Base-by-base conservation (phyloP, 202 grass and related monocot genomes). In the Bolboschoenoplectus hybrid region DNA sequence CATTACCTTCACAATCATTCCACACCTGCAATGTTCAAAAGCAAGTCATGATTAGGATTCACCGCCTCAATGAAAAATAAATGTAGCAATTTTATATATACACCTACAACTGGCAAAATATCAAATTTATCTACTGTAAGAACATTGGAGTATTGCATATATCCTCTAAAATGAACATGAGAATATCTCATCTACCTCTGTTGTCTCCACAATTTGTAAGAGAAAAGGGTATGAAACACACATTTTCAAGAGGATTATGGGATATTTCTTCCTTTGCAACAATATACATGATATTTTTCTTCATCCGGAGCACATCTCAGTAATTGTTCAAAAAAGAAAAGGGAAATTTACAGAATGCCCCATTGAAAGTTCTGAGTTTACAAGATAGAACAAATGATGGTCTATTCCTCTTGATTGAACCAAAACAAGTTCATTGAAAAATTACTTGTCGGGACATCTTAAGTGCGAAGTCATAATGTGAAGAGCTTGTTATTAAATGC, bases 1-100 rank as follows among this genome's bases (percentile, higher is more conserved):
- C 64, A 82, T 49, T 86, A 97, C 95, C 93, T 92, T 95, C 1
- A 93, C 93, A 81, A 98, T 92, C 93, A 92, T 98, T 46, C 89
- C 91, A 19, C 93, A 92, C 81, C 93, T 98, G 61, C 45, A 94
- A 85, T 88, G 39, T 10, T 56, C 70, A 55, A 75, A 64, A 86
- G 0, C 3, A 81, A 81, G 17, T 55, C n/a, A 39, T 81, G 39
- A 58, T 77, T 89, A 41, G 86, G 64, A 17, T 64, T 74, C 20
- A 17, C 56, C 56, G 6, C 49, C 6, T 81, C 67, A 85, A 49
- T 10, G 3, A 6, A 39, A 8, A 11, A 74, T 75, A 51, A 12
- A 19, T 56, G 6, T 4, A 89, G 11, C n/a, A 14, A 10, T 47
- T 26, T 61, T 9, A 9, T 57, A 8, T 57, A 83, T 38, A 34